These are phyloP conservation scores for Apiospora aurea DNA, from an alignment of 2,329 filamentous ascomycete genomes.

Conservation along the genomic window DNA sequence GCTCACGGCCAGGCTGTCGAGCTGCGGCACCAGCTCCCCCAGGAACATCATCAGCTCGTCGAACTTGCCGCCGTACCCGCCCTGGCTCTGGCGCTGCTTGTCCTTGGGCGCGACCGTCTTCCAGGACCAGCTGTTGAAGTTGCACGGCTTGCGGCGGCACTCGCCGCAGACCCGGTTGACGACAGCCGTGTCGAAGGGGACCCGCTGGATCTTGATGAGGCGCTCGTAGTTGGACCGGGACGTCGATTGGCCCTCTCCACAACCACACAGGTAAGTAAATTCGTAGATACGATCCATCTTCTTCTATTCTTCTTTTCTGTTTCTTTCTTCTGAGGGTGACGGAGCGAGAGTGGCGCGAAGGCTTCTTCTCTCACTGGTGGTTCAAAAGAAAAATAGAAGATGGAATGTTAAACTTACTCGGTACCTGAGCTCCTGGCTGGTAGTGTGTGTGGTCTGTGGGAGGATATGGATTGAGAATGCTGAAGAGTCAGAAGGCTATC, in stretches of 20 bases:
- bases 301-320: neutral
- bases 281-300: slow-evolving; percentile 4
- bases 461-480: neutral
- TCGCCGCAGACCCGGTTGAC: neutral
- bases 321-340: neutral
- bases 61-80: neutral
- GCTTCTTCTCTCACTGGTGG: neutral
- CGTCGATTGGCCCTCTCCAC: neutral
- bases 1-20: neutral
- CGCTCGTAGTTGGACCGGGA: neutral
- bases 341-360: neutral
- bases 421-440: slow-evolving; percentile 20
- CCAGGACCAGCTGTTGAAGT: neutral
- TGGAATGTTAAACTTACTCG: neutral
- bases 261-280: slow-evolving; percentile 8
- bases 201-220: neutral
- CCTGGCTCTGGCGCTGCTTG: neutral
- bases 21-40: neutral
- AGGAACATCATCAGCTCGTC: slow-evolving; percentile 16
- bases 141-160: neutral
- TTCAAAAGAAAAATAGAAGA: slow-evolving; percentile 9
- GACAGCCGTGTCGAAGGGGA: neutral
- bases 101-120: neutral
- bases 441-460: neutral
- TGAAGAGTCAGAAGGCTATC: neutral